Evolutionary conservation across 768 basidiomycete genomes (phyloP).

Genomic region (Suillus hirtellus): DNA sequence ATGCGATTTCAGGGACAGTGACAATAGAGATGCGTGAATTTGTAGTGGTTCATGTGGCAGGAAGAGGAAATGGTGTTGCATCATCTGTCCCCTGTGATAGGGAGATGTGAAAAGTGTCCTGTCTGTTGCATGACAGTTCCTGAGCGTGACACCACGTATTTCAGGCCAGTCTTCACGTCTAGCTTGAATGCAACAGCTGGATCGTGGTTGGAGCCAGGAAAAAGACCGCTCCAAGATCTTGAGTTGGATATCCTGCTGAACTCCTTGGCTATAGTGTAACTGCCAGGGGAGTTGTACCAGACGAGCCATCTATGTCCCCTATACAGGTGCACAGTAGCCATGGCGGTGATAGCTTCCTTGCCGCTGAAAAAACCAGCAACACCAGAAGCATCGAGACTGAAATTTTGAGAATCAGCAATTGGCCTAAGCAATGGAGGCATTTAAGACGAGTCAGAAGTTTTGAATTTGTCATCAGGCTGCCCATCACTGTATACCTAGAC

Average conservation of each 20-base stretch:
- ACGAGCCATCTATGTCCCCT: too few relatives aligned
- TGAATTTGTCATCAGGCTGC: too few relatives aligned
- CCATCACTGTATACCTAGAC: too few relatives aligned
- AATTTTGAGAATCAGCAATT: constrained; percentile 7
- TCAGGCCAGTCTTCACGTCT: too few relatives aligned
- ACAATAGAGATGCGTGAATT: not conserved
- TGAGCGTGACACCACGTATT: too few relatives aligned
- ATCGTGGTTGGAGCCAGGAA: not conserved
- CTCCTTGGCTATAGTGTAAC: constrained; percentile 27
- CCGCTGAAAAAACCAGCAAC: constrained; percentile 36
- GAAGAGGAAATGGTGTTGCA: not conserved
- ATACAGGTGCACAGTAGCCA: too few relatives aligned
- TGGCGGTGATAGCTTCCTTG: constrained; percentile 31
- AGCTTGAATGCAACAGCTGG: too few relatives aligned
- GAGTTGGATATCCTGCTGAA: constrained; percentile 28
- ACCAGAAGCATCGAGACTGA: constrained; percentile 26
- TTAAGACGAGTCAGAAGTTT: too few relatives aligned
- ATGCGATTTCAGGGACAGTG: not conserved
- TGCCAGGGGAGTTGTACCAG: constrained; percentile 21
- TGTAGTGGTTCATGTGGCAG: constrained; percentile 12
- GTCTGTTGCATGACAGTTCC: too few relatives aligned
- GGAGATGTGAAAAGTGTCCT: too few relatives aligned
- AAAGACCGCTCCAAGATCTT: constrained; percentile 25
- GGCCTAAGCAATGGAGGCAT: too few relatives aligned
- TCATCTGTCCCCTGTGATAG: not conserved